These are phyloP conservation scores for Populus davidiana DNA, from an alignment of 345 rosid genomes.

Conservation along the genomic window DNA sequence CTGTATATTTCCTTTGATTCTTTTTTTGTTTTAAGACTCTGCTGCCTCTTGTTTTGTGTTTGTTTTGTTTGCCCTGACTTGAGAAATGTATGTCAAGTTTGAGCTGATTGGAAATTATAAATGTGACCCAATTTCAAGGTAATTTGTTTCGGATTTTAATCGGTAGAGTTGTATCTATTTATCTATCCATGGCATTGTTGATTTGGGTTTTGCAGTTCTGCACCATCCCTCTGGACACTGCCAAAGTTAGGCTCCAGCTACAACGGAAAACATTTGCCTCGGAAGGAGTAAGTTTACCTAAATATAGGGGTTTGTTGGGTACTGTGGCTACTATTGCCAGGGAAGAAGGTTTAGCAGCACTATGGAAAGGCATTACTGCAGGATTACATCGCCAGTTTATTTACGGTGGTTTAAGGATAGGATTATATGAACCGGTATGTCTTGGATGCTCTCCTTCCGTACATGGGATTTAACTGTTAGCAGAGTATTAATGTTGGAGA, in stretches of 20 bases:
- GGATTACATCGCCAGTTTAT: conserved; percentile 96
- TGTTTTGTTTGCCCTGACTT: no score
- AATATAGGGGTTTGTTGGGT: conserved; percentile 87
- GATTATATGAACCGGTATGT: conserved; percentile 95
- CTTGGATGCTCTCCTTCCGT: conserved; percentile 11
- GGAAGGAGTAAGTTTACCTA: conserved; percentile 56
- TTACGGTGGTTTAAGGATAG: conserved; percentile 93
- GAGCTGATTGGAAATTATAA: no score
- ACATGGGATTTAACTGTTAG: background rate
- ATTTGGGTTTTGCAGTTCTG: conserved; percentile 54
- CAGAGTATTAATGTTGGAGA: background rate
- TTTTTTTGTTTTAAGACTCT: no score
- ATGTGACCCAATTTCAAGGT: no score
- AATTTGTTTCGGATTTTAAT: no score
- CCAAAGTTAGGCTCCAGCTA: conserved; percentile 99
- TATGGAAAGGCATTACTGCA: conserved; percentile 94
- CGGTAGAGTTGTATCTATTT: no score
- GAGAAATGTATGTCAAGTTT: no score
- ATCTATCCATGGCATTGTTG: background rate
- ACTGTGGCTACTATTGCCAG: conserved; percentile 86
- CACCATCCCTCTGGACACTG: conserved; percentile 96
- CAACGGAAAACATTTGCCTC: conserved; percentile 67
- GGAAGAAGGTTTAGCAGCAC: conserved; percentile 88
- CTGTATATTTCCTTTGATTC: background rate
- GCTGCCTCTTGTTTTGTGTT: no score